Base-by-base conservation (phyloP, 805 yeast genomes). In the Priceomyces melissophilus region DNA sequence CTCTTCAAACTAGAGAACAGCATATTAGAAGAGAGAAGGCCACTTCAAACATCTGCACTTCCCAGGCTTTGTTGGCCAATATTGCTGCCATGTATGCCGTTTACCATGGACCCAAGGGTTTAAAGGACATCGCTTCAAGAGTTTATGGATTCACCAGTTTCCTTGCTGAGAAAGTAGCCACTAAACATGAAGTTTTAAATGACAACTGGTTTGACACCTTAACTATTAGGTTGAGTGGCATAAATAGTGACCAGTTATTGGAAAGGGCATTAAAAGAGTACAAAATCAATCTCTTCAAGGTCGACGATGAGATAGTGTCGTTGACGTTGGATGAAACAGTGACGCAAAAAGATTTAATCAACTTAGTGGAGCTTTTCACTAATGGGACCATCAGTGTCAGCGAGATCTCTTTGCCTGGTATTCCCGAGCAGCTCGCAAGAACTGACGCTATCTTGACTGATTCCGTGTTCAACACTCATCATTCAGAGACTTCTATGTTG, bases 21-120 rank as follows among this genome's bases (percentile, higher is more conserved):
- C 99, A 93, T 63, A 93, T 93, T 59, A 87, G 90, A 64, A 80
- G 99, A 63, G 99, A 93, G 61, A 90, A 87, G 67, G 99, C 99
- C 11, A 93, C 99, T 13, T 88, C 96, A 25, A 93, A 93, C 62
- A 93, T 93, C 44, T 93, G 99, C 70, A 93, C 99, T 13, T 96
- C 99, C 7, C 99, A 93, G 71, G 97, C 97, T 16, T 73, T 93
- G 41, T 71, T 93, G 47, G 99, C 99, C 13, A 93, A 93, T 61
- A 88, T 93, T 70, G 82, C 97, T 15, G 89, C 97, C 17, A 88
- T 85, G 78, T 93, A 91, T 61, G 96, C 90, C 4, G 96, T 93
- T 25, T 93, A 90, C 67, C 99, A 93, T 58, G 99, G 99, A 30
- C 90, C 95, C 10, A 73, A 81, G 50, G 96, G 97, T 10, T 73